A percentile compares a stretch with the other conserved stretches of the same genome.
Conservation (phyloP, 495 filamentous ascomycete species). For the Aspergillus indologenus region DNA sequence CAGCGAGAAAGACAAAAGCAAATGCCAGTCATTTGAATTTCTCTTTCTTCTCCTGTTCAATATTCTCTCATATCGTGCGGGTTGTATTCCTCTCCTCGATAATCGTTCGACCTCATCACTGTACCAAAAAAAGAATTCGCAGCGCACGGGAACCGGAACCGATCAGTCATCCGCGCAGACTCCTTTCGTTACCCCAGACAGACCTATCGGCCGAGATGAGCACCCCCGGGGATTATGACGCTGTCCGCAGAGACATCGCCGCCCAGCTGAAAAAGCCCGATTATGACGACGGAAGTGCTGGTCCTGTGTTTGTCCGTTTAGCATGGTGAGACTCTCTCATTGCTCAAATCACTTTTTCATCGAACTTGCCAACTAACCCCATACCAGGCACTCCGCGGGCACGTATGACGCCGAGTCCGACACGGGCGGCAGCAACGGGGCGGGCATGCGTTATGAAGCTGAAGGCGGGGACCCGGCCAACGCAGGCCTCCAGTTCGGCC, state of each 20-base stretch:
- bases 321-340: slow-evolving; percentile 49
- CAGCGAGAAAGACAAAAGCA: slow-evolving; percentile 18
- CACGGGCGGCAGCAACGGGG: slow-evolving; percentile 62
- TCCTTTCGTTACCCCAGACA: slow-evolving; percentile 18
- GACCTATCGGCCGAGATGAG: slow-evolving; percentile 42
- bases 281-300: slow-evolving; percentile 62
- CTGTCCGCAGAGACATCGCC: slow-evolving; percentile 53
- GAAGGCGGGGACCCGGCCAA: slow-evolving; percentile 64
- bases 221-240: slow-evolving; percentile 44
- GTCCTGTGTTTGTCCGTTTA: slow-evolving; percentile 59
- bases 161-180: slow-evolving; percentile 6
- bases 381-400: slow-evolving; percentile 54
- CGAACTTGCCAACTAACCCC: not conserved
- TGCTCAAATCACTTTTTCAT: not conserved
- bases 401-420: slow-evolving; percentile 57
- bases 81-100: not conserved
- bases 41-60: slow-evolving; percentile 8
- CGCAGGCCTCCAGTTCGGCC: slow-evolving; percentile 60
- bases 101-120: not conserved
- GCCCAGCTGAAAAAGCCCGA: slow-evolving; percentile 54
- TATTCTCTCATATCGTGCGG: slow-evolving; percentile 6
- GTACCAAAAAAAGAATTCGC: not conserved
- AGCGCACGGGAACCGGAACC: slow-evolving; percentile 3
- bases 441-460: slow-evolving; percentile 62
- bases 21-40: slow-evolving; percentile 15